Percentiles rank a stretch among this genome's conserved stretches.
phyloP scores from a whole-genome alignment of 106 monocot species.

The Allium sativum region DNA sequence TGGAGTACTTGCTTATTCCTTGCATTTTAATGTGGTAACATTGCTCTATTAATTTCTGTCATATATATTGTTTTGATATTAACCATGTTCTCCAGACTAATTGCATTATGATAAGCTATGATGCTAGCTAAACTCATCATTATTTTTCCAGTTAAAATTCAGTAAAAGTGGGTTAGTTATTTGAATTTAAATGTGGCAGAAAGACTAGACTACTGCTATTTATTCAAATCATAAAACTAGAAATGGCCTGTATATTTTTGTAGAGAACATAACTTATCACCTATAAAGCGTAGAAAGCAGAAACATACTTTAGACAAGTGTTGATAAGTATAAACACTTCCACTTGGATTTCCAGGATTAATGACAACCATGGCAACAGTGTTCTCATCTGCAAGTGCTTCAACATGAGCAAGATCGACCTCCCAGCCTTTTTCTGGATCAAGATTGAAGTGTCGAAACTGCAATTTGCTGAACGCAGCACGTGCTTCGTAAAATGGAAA shows the following conservation, averaged over 20 bases:
- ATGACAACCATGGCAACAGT: conserved; percentile 53
- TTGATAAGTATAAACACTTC: conserved; percentile 40
- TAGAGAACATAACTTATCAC: no score
- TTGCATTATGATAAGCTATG: no score
- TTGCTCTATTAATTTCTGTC: no score
- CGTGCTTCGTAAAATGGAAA: conserved; percentile 41
- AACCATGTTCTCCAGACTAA: no score
- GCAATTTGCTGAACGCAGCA: conserved; percentile 19
- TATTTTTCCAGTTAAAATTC: no score
- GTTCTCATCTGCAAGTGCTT: conserved; percentile 47
- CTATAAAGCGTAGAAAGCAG: neutral
- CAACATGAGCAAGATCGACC: conserved; percentile 40
- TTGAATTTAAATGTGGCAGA: neutral
- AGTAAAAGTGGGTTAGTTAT: no score
- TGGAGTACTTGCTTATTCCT: no score
- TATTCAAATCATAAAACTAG: no score
- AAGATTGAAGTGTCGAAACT: conserved; percentile 41
- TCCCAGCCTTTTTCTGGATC: conserved; percentile 48
- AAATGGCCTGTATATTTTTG: no score
- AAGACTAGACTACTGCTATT: neutral
- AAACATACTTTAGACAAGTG: conserved; percentile 33
- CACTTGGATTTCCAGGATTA: conserved; percentile 59
- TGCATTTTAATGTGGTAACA: no score
- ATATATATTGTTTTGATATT: no score
- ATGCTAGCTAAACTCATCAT: no score